A percentile compares a stretch with the other conserved stretches of the same genome.
Conservation (phyloP, 169 alveolate genomes). For the Babesia gibsoni region DNA sequence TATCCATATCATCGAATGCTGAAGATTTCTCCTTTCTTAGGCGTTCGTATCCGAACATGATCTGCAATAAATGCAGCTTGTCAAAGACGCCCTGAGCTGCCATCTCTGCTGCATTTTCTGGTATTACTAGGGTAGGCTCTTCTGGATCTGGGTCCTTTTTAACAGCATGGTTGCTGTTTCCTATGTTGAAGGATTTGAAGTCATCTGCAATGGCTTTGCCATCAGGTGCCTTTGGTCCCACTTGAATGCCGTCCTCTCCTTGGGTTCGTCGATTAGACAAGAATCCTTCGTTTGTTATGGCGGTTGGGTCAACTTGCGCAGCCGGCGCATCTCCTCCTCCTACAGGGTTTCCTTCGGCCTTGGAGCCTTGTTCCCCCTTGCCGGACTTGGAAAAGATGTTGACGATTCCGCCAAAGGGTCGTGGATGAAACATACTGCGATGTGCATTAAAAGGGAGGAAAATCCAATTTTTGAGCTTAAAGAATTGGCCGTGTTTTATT, state of each 20-base stretch:
- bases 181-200: neutral
- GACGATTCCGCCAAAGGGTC: constrained; percentile 65
- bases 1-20: neutral
- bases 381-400: constrained; percentile 48
- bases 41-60: constrained; percentile 37
- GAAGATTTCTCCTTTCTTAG: neutral
- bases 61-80: constrained; percentile 28
- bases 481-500: neutral
- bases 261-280: neutral
- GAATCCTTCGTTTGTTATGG: neutral
- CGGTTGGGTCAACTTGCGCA: neutral
- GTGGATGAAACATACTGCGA: constrained; percentile 59
- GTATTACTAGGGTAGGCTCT: neutral
- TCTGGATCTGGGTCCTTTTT: neutral
- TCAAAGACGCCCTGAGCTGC: constrained; percentile 39
- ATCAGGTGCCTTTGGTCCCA: neutral
- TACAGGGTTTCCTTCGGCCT: neutral
- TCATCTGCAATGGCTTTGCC: neutral
- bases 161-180: neutral
- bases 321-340: neutral
- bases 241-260: neutral
- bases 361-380: neutral
- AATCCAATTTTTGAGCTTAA: neutral
- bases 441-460: neutral
- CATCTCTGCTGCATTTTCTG: constrained; percentile 16